Conservation (phyloP, 1,284 basidiomycete species). For the Ustilago xerochloae region DNA sequence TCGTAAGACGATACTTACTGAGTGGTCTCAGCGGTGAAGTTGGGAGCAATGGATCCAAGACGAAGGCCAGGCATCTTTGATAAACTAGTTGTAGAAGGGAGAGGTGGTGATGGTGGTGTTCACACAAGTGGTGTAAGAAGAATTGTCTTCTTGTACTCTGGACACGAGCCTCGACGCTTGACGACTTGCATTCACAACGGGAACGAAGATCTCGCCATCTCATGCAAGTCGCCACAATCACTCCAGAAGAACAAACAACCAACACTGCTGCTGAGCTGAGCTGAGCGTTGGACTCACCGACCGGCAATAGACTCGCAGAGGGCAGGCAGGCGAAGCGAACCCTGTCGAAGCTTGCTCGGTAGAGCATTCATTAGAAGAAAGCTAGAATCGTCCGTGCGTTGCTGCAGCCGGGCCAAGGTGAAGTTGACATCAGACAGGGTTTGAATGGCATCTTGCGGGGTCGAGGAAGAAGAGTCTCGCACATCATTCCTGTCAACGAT, state of each 20-base stretch:
- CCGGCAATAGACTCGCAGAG: background rate
- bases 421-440: conserved; percentile 11
- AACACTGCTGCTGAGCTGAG: background rate
- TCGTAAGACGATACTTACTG: conserved; percentile 54
- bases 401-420: background rate
- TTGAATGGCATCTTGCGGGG: conserved; percentile 9
- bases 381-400: background rate
- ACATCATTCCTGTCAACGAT: conserved; percentile 24
- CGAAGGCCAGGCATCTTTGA: conserved; percentile 68
- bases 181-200: no score
- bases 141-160: conserved; percentile 11
- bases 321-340: no score
- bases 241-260: background rate
- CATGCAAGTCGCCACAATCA: background rate
- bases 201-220: background rate
- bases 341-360: background rate
- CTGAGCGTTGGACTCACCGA: background rate
- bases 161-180: no score
- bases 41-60: conserved; percentile 64
- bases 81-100: background rate
- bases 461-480: background rate
- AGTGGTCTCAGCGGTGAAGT: conserved; percentile 66
- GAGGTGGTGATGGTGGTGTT: conserved; percentile 6
- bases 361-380: conserved; percentile 14
- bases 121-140: background rate